Conservation (phyloP, 2,329 filamentous ascomycete species). For the Fusarium oligoseptatum region DNA sequence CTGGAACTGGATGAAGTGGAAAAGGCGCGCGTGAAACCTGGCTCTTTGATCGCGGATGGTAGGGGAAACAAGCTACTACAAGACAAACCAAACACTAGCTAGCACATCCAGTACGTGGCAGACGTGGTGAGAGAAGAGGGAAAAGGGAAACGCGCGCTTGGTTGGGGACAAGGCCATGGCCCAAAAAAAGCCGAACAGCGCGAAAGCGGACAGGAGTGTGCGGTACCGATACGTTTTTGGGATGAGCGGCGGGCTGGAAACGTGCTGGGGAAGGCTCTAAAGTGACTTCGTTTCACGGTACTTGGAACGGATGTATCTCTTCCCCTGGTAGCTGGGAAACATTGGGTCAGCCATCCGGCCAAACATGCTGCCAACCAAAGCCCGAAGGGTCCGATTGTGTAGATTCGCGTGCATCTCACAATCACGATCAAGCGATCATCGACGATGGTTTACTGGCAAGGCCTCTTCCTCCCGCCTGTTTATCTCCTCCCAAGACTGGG, state of each 20-base stretch:
- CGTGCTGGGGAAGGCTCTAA: conserved; percentile 40
- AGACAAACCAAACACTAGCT: conserved; percentile 13
- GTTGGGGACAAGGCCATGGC: conserved; percentile 36
- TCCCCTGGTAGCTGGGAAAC: conserved; percentile 25
- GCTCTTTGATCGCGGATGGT: background rate
- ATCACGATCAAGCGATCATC: conserved; percentile 34
- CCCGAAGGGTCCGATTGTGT: conserved; percentile 14
- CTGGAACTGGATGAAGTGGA: background rate
- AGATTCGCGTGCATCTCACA: conserved; percentile 25
- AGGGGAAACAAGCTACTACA: conserved; percentile 17
- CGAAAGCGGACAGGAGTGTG: conserved; percentile 45
- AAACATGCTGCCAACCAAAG: conserved; percentile 17
- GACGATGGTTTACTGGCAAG: conserved; percentile 20
- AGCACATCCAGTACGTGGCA: conserved; percentile 15
- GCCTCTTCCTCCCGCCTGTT: background rate
- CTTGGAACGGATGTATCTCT: conserved; percentile 30
- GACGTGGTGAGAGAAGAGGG: conserved; percentile 20
- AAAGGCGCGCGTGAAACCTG: background rate
- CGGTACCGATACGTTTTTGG: conserved; percentile 46
- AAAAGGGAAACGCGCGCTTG: conserved; percentile 39
- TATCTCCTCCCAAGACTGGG: conserved; percentile 10
- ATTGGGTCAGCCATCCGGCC: conserved; percentile 21
- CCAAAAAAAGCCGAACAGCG: conserved; percentile 42
- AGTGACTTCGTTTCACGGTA: conserved; percentile 41
- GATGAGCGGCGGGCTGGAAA: conserved; percentile 41